Percentiles rank a stretch among this genome's conserved stretches.
phyloP scores from a whole-genome alignment of 805 yeast species.

The Teunomyces panamensis region DNA sequence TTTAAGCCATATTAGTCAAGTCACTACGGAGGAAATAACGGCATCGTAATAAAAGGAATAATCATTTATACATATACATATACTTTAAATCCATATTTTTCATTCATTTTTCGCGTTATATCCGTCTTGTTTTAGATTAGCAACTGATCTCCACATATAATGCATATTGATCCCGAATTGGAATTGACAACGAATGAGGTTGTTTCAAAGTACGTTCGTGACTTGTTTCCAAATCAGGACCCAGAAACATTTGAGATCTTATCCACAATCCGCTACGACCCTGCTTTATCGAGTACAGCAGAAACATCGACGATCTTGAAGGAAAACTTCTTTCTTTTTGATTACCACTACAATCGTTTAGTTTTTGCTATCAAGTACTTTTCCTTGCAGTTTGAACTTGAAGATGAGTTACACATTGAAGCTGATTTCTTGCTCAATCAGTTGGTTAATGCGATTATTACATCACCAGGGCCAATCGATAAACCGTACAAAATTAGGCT shows the following conservation, averaged over 20 bases:
- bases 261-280: slow-evolving; percentile 77
- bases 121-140: too few species aligned
- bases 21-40: neutral
- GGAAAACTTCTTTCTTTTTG: slow-evolving; percentile 56
- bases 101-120: neutral
- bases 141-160: neutral
- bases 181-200: neutral
- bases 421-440: slow-evolving; percentile 40
- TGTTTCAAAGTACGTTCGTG: slow-evolving; percentile 5
- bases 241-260: slow-evolving; percentile 51
- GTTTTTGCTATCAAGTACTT: slow-evolving; percentile 55
- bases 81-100: neutral
- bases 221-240: slow-evolving; percentile 8
- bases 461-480: slow-evolving; percentile 18
- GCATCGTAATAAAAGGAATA: neutral
- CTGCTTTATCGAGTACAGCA: slow-evolving; percentile 38
- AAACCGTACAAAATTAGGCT: slow-evolving; percentile 33
- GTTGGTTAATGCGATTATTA: slow-evolving; percentile 24
- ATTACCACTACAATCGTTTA: slow-evolving; percentile 62
- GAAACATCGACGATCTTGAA: slow-evolving; percentile 21
- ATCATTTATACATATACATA: neutral
- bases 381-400: slow-evolving; percentile 30
- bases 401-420: slow-evolving; percentile 39
- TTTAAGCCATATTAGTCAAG: slow-evolving; percentile 72
- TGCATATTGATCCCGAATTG: neutral